Evolutionary conservation across 371 early-diverging fungal genomes (phyloP).

Genomic region (Parasitella parasitica): DNA sequence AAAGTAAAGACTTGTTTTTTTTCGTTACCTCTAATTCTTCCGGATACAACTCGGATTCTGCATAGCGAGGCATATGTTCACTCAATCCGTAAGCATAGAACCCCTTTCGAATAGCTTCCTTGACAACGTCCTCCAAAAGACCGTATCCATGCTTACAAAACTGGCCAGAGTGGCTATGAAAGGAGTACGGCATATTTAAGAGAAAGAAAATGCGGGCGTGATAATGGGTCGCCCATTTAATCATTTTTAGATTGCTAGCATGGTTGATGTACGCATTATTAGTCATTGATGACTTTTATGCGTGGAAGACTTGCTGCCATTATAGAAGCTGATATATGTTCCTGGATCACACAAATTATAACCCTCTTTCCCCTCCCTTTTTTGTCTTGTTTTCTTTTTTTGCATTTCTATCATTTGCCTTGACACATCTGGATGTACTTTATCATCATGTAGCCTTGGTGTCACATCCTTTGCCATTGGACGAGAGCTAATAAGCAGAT

Average conservation of each 20-base stretch:
- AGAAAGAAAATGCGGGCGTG: neutral
- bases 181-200: conserved; percentile 61
- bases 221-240: neutral
- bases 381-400: too few relatives aligned
- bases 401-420: neutral
- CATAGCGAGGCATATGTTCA: conserved; percentile 83
- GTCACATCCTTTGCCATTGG: neutral
- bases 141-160: conserved; percentile 85
- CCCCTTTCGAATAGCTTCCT: conserved; percentile 64
- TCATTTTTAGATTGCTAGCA: neutral
- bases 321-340: too few relatives aligned
- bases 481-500: neutral
- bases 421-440: neutral
- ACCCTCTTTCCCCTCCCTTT: too few relatives aligned
- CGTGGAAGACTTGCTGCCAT: too few relatives aligned
- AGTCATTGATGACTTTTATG: too few relatives aligned
- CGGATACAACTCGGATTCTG: conserved; percentile 72
- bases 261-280: neutral
- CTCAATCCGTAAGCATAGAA: conserved; percentile 72
- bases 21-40: conserved; percentile 76
- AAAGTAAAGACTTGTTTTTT: too few relatives aligned
- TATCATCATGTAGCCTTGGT: neutral
- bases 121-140: conserved; percentile 70
- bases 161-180: conserved; percentile 85
- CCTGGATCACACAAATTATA: too few relatives aligned